Conservation (phyloP, 805 yeast genomes). For the Schwanniomyces sp. region DNA sequence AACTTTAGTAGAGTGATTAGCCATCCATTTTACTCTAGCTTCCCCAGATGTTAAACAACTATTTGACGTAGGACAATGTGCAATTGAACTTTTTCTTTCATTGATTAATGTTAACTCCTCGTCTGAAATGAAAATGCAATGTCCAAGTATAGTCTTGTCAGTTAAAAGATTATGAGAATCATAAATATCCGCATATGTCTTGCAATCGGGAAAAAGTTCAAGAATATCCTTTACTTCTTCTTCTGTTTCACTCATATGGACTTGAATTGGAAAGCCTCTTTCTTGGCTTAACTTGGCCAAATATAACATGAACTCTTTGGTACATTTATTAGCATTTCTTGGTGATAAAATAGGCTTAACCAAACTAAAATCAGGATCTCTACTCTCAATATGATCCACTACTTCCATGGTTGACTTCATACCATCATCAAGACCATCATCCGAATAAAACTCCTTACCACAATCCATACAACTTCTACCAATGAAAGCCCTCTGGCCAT, state of each 20-base stretch:
- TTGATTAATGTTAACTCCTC: constrained; percentile 55
- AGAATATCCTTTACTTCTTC: background rate
- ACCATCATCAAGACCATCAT: background rate
- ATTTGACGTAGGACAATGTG: constrained; percentile 88
- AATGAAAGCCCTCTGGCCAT: constrained; percentile 1
- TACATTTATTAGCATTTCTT: constrained; percentile 1
- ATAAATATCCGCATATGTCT: constrained; percentile 1
- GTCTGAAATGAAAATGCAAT: background rate
- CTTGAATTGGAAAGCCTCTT: background rate
- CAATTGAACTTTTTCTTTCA: constrained; percentile 56
- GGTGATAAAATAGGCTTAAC: background rate
- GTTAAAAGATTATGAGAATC: constrained; percentile 1
- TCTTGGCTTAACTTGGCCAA: constrained; percentile 1
- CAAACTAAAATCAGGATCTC: background rate
- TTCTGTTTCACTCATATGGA: constrained; percentile 3
- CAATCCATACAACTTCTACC: constrained; percentile 1
- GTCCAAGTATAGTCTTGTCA: constrained; percentile 2
- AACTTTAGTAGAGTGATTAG: constrained; percentile 62
- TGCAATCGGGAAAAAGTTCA: background rate
- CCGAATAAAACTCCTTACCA: background rate
- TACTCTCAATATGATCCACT: background rate
- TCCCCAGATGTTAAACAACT: constrained; percentile 84
- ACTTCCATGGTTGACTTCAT: background rate
- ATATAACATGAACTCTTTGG: background rate
- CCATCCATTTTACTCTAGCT: constrained; percentile 61